These are phyloP conservation scores for Pisolithus marmoratus DNA, from an alignment of 768 basidiomycete genomes.

Conservation along the genomic window DNA sequence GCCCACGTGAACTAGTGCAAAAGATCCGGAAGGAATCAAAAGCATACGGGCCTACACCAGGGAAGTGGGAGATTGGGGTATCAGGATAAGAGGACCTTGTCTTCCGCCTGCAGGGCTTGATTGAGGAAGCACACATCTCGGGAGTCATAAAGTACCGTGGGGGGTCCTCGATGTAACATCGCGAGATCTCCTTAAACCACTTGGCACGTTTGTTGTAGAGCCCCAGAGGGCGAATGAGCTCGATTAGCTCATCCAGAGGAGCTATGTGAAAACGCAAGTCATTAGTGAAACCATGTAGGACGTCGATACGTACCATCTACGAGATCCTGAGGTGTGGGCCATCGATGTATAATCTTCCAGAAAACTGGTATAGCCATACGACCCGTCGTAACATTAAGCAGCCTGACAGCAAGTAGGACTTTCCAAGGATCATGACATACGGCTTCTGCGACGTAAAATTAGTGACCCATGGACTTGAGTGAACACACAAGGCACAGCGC, in stretches of 20 bases:
- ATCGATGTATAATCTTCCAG: constrained; percentile 47
- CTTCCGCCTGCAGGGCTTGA: not conserved
- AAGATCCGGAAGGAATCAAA: constrained; percentile 76
- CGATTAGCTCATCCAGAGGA: constrained; percentile 36
- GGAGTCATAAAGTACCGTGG: constrained; percentile 26
- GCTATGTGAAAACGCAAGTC: constrained; percentile 29
- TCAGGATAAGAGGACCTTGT: constrained; percentile 31
- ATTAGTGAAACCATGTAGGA: not conserved
- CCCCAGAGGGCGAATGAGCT: constrained; percentile 49
- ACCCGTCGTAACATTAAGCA: constrained; percentile 68
- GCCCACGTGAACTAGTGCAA: constrained; percentile 25
- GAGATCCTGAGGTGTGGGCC: constrained; percentile 53
- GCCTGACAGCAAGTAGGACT: constrained; percentile 56
- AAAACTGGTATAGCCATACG: constrained; percentile 62
- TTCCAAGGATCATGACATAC: constrained; percentile 62
- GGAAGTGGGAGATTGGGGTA: constrained; percentile 51
- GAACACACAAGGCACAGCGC: not conserved
- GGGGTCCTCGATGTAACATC: constrained; percentile 43
- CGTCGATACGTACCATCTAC: constrained; percentile 41
- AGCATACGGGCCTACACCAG: constrained; percentile 66
- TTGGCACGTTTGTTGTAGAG: constrained; percentile 51
- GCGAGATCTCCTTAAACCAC: constrained; percentile 51
- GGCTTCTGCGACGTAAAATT: constrained; percentile 32
- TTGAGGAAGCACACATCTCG: not conserved
- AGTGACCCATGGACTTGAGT: not conserved